These are phyloP conservation scores for Aspergillus bridgeri DNA, from an alignment of 495 filamentous ascomycete species.

Conservation along the genomic window DNA sequence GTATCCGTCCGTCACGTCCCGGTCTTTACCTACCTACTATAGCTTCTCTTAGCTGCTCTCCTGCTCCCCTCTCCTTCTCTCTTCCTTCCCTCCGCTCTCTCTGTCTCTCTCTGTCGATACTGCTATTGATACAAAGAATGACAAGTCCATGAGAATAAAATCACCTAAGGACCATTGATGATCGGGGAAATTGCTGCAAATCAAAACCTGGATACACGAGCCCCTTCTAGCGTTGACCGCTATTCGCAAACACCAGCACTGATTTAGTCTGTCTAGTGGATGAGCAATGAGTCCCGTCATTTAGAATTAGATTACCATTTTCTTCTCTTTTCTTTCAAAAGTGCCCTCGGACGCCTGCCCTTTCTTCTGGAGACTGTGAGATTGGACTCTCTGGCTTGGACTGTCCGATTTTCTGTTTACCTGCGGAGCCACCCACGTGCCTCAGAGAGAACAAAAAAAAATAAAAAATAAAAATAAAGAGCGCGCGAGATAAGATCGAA, in stretches of 20 bases:
- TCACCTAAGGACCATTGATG: neutral
- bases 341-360: neutral
- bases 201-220: neutral
- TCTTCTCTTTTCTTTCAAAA: neutral
- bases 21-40: too few relatives aligned
- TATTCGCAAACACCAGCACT: neutral
- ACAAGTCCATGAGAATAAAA: neutral
- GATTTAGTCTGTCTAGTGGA: neutral
- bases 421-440: neutral
- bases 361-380: neutral
- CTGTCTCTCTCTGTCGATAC: neutral
- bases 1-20: too few relatives aligned
- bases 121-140: neutral
- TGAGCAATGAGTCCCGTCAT: neutral
- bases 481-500: neutral
- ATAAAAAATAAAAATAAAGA: slow-evolving; percentile 3
- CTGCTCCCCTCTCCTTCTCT: too few relatives aligned
- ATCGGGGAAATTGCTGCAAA: neutral
- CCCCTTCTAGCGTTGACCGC: neutral
- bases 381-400: neutral
- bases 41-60: too few relatives aligned
- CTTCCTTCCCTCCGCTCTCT: too few relatives aligned
- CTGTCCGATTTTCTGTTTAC: neutral
- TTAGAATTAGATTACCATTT: neutral
- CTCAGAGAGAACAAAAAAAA: neutral